Percentiles rank a stretch among this genome's conserved stretches.
phyloP scores from a whole-genome alignment of 2,329 filamentous ascomycete species.

The Ceratocystis harringtonii region DNA sequence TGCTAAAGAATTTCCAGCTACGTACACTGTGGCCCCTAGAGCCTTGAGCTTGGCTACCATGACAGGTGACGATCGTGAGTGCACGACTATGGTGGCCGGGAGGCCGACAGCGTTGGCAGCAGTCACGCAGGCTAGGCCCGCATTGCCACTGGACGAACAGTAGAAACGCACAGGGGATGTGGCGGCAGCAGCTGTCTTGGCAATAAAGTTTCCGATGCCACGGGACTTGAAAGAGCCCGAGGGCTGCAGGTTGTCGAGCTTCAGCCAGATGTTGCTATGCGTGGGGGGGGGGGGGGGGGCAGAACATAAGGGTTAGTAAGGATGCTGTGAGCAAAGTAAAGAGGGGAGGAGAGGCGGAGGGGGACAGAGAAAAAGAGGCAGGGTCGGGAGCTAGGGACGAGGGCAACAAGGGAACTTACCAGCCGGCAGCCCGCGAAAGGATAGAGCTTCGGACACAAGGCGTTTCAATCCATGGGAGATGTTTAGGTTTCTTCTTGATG shows the following conservation, averaged over 20 bases:
- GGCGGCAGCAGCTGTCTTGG: constrained; percentile 21
- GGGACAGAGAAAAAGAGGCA: neutral
- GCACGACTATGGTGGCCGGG: constrained; percentile 62
- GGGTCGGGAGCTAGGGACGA: neutral
- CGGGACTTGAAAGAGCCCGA: constrained; percentile 73
- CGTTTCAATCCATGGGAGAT: constrained; percentile 54
- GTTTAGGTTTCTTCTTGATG: constrained; percentile 22
- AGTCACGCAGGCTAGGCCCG: constrained; percentile 65
- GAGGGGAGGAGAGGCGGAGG: neutral
- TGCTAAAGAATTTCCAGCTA: constrained; percentile 51
- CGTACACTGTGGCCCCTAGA: constrained; percentile 54
- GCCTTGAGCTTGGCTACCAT: constrained; percentile 58
- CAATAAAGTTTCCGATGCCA: constrained; percentile 56
- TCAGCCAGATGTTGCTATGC: constrained; percentile 57
- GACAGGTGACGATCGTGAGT: constrained; percentile 45
- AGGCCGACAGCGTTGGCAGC: constrained; percentile 49
- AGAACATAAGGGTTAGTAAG: neutral
- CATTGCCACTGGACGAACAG: constrained; percentile 68
- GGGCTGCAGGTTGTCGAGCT: constrained; percentile 69
- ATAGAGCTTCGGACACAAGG: constrained; percentile 52
- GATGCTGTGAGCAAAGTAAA: neutral
- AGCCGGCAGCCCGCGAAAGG: constrained; percentile 56
- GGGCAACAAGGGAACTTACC: constrained; percentile 33
- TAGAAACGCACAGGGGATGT: constrained; percentile 50
- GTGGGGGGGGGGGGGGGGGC: neutral